phyloP scores from a whole-genome alignment of 176 grass and related monocot genomes.

The Musa itinerans region DNA sequence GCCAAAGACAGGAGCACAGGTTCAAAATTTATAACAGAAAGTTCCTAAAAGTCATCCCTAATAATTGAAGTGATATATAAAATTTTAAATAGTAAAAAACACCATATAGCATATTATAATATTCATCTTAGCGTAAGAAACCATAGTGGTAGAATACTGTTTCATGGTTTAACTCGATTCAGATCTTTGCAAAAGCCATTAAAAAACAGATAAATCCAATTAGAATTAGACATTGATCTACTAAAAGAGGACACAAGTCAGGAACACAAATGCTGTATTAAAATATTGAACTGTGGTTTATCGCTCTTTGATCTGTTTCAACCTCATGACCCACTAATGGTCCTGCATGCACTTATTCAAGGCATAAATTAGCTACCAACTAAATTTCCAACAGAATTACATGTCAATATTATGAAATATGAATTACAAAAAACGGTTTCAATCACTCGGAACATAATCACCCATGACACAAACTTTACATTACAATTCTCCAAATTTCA shows the following conservation, averaged over 20 bases:
- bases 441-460: not conserved
- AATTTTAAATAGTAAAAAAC: no score
- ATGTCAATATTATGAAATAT: not conserved
- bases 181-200: not conserved
- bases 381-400: not conserved
- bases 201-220: not conserved
- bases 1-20: slow-evolving; percentile 24
- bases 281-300: no score
- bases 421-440: not conserved
- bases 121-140: not conserved
- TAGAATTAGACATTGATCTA: no score
- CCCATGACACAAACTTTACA: not conserved
- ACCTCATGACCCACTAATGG: not conserved
- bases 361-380: not conserved
- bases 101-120: no score
- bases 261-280: no score
- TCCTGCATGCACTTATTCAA: not conserved
- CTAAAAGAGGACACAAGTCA: no score
- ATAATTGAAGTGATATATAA: no score
- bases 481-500: not conserved
- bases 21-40: not conserved
- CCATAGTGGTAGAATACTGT: not conserved
- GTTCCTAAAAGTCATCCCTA: no score
- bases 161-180: no score
- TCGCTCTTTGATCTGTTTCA: no score